Evolutionary conservation across 2,329 filamentous ascomycete genomes (phyloP).

Genomic region (Xylariales sp.): DNA sequence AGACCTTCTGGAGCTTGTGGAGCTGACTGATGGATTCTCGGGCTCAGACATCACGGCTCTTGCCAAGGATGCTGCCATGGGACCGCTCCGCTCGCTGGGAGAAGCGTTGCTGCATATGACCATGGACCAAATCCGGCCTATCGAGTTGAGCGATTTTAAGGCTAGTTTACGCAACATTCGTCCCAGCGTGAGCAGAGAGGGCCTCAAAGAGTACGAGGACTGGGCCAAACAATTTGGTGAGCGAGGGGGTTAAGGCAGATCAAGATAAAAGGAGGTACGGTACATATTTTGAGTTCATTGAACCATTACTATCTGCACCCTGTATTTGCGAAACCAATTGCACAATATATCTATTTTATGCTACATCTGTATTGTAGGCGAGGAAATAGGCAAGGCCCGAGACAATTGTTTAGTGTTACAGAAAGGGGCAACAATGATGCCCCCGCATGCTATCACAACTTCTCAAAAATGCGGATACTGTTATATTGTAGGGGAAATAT

Average conservation of each 20-base stretch:
- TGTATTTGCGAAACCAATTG: too few relatives aligned
- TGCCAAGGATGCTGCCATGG: constrained; percentile 98
- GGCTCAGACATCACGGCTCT: constrained; percentile 95
- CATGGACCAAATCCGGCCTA: constrained; percentile 90
- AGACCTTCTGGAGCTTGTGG: constrained; percentile 72
- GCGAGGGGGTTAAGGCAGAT: constrained; percentile 72
- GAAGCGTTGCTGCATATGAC: constrained; percentile 86
- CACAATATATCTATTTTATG: background rate
- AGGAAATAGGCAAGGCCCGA: too few relatives aligned
- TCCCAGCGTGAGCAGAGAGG: constrained; percentile 82
- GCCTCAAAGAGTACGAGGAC: constrained; percentile 84
- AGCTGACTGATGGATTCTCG: constrained; percentile 88
- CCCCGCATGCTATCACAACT: too few relatives aligned
- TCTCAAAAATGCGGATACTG: too few relatives aligned
- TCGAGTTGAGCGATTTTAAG: constrained; percentile 77
- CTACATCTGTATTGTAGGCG: too few relatives aligned
- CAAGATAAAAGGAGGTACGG: too few relatives aligned
- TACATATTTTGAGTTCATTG: too few relatives aligned
- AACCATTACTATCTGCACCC: too few relatives aligned
- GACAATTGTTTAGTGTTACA: too few relatives aligned
- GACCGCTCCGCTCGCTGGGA: constrained; percentile 82
- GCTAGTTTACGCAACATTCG: constrained; percentile 80
- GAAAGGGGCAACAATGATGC: too few relatives aligned
- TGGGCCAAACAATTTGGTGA: constrained; percentile 95
- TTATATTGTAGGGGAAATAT: too few relatives aligned